phyloP scores from a whole-genome alignment of 139 green algal genomes.

The Haematococcus lacustris region DNA sequence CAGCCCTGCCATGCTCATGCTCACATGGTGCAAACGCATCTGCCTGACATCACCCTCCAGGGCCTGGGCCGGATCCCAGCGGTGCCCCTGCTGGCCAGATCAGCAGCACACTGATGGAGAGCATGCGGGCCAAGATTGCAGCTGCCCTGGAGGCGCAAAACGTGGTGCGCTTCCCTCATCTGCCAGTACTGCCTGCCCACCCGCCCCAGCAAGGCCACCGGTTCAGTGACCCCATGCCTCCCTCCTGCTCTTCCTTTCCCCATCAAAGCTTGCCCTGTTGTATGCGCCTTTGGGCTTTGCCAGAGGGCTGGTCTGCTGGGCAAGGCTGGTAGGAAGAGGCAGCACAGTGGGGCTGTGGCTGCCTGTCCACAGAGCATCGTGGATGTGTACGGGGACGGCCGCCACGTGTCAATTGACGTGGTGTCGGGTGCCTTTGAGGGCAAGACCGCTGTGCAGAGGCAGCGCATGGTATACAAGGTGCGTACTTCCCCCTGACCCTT shows the following conservation, averaged over 20 bases:
- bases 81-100: constrained; percentile 33
- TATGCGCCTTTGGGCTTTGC: too few relatives aligned
- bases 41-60: background rate
- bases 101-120: constrained; percentile 37
- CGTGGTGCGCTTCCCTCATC: too few relatives aligned
- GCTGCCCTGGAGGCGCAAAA: background rate
- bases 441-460: constrained; percentile 62
- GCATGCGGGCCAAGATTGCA: constrained; percentile 42
- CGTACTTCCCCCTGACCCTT: background rate
- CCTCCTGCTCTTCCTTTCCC: background rate
- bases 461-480: constrained; percentile 86
- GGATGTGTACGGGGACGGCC: constrained; percentile 63
- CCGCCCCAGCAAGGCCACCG: too few relatives aligned
- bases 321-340: background rate
- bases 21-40: background rate
- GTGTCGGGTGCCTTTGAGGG: constrained; percentile 64
- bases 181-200: too few relatives aligned
- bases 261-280: background rate
- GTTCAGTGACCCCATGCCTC: too few relatives aligned
- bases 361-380: background rate
- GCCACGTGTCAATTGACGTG: constrained; percentile 76
- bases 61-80: background rate
- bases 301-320: too few relatives aligned
- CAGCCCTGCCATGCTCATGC: too few relatives aligned
- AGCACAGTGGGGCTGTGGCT: background rate